Evolutionary conservation across 441 rosid species (phyloP), one percentile per base, ranked within the genome.

Genomic region (Codiaeum variegatum): DNA sequence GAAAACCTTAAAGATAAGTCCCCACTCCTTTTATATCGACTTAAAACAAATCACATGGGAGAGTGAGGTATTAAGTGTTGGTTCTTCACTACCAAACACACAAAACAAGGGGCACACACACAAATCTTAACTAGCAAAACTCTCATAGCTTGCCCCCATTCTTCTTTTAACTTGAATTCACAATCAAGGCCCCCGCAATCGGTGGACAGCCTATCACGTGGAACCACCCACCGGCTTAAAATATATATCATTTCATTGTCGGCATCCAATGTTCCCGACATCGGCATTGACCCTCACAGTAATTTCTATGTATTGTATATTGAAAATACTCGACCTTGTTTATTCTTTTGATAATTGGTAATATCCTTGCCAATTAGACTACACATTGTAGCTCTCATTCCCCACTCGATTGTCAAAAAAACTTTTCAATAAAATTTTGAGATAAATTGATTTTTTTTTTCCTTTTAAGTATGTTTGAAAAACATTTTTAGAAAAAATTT

Each of bases 41-140:
- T 38, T n/a, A n/a, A 44, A 60, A 60, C 81, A 77, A 28, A 47
- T 47, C 80, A 74, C 78, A 60, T 79, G 85, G 79, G 62, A 44
- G 19, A 40, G 44, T 40, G 44, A 3, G 44, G 44, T 11, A 3
- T 9, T 28, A 59, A 42, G 73, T 62, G 44, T 51, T 6, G 23
- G 28, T 13, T 9, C 75, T 46, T 44, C 72, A 44, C 75, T 26
- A 32, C 4, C 70, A 61, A 74, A 70, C 73, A 46, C 47, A 69
- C 28, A 49, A 74, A 21, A 55, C 73, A 55, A 62, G 28, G n/a
- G n/a, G n/a, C n/a, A n/a, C n/a, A n/a, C n/a, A n/a, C n/a, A n/a
- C n/a, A n/a, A n/a, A n/a, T n/a, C n/a, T n/a, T n/a, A n/a, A n/a
- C n/a, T 55, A 80, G 13, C 31, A 29, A 55, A 21, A 58, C 66